Evolutionary conservation across 352 stramenopile species (phyloP).

Genomic region (Pythium sp.): DNA sequence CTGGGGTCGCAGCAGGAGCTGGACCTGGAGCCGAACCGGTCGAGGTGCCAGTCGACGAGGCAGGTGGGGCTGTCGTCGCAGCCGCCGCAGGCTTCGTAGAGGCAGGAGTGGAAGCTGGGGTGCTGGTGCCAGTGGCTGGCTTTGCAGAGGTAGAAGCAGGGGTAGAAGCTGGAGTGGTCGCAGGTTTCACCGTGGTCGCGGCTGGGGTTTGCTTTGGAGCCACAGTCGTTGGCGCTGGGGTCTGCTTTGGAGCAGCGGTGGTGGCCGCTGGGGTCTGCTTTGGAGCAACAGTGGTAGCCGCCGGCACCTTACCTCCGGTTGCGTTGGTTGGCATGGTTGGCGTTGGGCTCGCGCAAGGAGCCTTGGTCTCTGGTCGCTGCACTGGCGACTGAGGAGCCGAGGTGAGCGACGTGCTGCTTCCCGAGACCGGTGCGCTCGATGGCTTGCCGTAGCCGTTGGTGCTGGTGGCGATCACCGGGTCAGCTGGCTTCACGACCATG

Average conservation of each 20-base stretch:
- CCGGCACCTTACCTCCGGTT: not conserved
- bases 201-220: constrained; percentile 5
- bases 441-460: constrained; percentile 12
- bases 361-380: not conserved
- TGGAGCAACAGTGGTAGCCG: constrained; percentile 13
- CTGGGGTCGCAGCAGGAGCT: not conserved
- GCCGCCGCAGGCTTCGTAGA: not conserved
- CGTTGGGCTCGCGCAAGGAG: constrained; percentile 3
- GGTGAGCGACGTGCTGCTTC: constrained; percentile 1
- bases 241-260: constrained; percentile 3
- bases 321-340: constrained; percentile 10
- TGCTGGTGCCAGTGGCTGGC: not conserved
- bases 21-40: not conserved
- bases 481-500: constrained; percentile 16
- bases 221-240: constrained; percentile 5
- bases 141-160: constrained; percentile 1
- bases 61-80: not conserved
- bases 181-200: not conserved
- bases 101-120: not conserved
- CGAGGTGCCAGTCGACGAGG: not conserved
- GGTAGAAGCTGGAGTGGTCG: constrained; percentile 6
- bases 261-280: constrained; percentile 15
- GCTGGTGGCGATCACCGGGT: constrained; percentile 12
- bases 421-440: not conserved
- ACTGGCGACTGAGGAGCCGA: constrained; percentile 1